Evolutionary conservation across 139 green algal genomes (phyloP), one percentile per base, ranked within the genome.

Genomic region (Tetradesmus lagerheimii): DNA sequence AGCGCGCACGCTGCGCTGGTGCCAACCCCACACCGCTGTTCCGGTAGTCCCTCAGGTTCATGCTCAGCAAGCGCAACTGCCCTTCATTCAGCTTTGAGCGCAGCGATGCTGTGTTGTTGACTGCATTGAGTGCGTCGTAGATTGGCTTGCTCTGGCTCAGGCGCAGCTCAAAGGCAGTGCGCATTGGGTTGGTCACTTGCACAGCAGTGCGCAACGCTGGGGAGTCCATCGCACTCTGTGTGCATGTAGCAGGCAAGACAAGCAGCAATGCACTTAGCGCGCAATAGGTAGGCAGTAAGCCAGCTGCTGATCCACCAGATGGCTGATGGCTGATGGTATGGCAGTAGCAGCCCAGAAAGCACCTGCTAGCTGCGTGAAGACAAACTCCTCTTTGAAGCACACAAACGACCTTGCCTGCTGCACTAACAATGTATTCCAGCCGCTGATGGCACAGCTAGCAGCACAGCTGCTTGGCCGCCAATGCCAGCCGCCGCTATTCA

Each of bases 171-270:
- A 99, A 88, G 47, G 92, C 93, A 20, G 98, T 96, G 12, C 83
- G 89, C 89, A 97, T 92, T 1, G 96, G 95, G 87, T 98, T 94
- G 38, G 97, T 95, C 85, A 95, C 94, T 76, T 99, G 95, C 0
- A 98, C 94, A 4, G 96, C 97, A 66, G 93, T 92, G 5, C 97
- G 94, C 75, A 99, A 91, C 18, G 91, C 95, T 86, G 96, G 86
- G 11, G 88, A 96, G 93, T 89, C 71, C 41, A 29, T 47, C 64
- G 83, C 85, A 43, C 71, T 75, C 85, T 89, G 84, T 16, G 31
- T 6, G 37, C 20, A 39, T 43, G 31, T 8, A 15, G 71, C 71
- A 38, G 9, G 71, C 71, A 38, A 1, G n/a, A 38, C 71, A 34
- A 37, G 66, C 3, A 8, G 0, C 1, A 8, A 35, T 31, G 66